These are phyloP conservation scores for Fusarium newnesense DNA, from an alignment of 2,329 filamentous ascomycete species.

Conservation along the genomic window DNA sequence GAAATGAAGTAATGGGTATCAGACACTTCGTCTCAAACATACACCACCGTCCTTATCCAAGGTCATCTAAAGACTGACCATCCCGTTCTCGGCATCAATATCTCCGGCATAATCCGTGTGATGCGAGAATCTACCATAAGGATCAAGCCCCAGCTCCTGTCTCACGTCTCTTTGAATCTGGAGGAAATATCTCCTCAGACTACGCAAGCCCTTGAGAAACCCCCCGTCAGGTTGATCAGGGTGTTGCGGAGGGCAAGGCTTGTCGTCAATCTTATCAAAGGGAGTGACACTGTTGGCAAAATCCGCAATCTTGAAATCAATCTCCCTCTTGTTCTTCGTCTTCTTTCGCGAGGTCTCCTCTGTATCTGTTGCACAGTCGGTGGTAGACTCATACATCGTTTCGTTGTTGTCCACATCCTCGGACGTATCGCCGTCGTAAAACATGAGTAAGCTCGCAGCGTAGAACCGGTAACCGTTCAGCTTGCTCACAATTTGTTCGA, in stretches of 20 bases:
- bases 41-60: slow-evolving; percentile 3
- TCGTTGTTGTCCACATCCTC: slow-evolving; percentile 61
- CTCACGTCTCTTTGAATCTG: slow-evolving; percentile 84
- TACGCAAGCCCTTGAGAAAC: slow-evolving; percentile 85
- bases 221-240: slow-evolving; percentile 85
- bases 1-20: slow-evolving; percentile 34
- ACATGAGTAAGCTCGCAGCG: slow-evolving; percentile 91
- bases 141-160: slow-evolving; percentile 60
- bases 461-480: slow-evolving; percentile 93
- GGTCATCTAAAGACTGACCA: slow-evolving; percentile 46
- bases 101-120: slow-evolving; percentile 36
- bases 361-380: slow-evolving; percentile 67
- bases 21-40: slow-evolving; percentile 22
- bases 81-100: slow-evolving; percentile 47
- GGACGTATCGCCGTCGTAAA: slow-evolving; percentile 87
- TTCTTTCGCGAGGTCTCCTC: slow-evolving; percentile 62
- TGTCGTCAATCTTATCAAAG: slow-evolving; percentile 73
- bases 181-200: slow-evolving; percentile 84
- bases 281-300: slow-evolving; percentile 98
- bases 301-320: slow-evolving; percentile 97
- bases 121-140: slow-evolving; percentile 43
- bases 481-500: slow-evolving; percentile 84
- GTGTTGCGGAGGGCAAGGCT: slow-evolving; percentile 82
- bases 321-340: slow-evolving; percentile 66
- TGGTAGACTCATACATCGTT: slow-evolving; percentile 66